phyloP scores from a whole-genome alignment of 768 basidiomycete genomes.

The Cystofilobasidium bisporidii region DNA sequence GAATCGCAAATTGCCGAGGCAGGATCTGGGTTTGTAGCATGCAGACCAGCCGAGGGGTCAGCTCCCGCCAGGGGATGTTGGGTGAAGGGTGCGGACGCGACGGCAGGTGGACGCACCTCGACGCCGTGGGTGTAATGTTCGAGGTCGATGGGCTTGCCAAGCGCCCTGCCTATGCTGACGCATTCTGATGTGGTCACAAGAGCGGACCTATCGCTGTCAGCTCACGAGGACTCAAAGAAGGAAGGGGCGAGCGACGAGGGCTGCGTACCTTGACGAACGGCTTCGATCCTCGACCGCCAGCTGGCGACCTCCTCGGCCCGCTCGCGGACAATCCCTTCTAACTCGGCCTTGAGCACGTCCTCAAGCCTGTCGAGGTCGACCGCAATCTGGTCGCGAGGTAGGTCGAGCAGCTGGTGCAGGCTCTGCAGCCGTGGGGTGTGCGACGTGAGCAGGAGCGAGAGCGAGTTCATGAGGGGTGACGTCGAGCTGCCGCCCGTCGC shows the following conservation, averaged over 20 bases:
- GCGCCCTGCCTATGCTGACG: slow-evolving; percentile 57
- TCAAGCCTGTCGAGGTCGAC: slow-evolving; percentile 69
- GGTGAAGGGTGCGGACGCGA: slow-evolving; percentile 30
- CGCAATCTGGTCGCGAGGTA: slow-evolving; percentile 67
- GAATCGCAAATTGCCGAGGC: background rate
- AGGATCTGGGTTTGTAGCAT: too few relatives aligned
- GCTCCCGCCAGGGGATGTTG: too few relatives aligned
- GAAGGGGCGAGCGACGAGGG: background rate
- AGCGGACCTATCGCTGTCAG: background rate
- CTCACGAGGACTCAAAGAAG: too few relatives aligned
- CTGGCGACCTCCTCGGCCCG: slow-evolving; percentile 65
- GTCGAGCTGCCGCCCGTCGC: background rate
- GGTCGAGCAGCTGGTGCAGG: slow-evolving; percentile 71
- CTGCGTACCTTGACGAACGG: slow-evolving; percentile 60
- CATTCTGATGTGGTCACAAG: slow-evolving; percentile 47
- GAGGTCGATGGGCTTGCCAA: slow-evolving; percentile 54
- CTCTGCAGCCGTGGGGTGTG: slow-evolving; percentile 75
- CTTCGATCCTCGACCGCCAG: slow-evolving; percentile 57
- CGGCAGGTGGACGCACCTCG: slow-evolving; percentile 38
- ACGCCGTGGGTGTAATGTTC: slow-evolving; percentile 24
- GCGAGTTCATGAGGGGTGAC: slow-evolving; percentile 54
- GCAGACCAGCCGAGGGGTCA: too few relatives aligned
- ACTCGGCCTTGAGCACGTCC: slow-evolving; percentile 61
- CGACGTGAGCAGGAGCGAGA: slow-evolving; percentile 66
- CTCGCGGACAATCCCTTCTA: slow-evolving; percentile 61